Evolutionary conservation across 176 grass and related monocot genomes (phyloP).

Genomic region (Urochloa ruziziensis): DNA sequence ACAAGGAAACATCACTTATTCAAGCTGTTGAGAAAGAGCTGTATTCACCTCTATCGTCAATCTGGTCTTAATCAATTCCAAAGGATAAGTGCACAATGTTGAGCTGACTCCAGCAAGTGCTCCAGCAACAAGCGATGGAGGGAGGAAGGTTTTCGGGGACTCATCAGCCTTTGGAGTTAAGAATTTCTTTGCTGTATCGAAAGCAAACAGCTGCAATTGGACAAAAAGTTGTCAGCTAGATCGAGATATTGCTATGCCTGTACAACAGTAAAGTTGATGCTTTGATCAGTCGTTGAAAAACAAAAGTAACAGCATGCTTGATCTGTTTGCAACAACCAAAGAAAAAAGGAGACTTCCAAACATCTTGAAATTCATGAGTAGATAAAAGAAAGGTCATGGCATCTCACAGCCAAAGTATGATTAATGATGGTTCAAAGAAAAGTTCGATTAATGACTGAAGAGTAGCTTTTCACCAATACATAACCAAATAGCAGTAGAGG

Average conservation of each 20-base stretch:
- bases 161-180: constrained; percentile 74
- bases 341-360: neutral
- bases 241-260: neutral
- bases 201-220: constrained; percentile 83
- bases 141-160: constrained; percentile 56
- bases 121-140: constrained; percentile 78
- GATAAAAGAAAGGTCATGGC: neutral
- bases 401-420: neutral
- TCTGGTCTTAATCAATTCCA: constrained; percentile 94
- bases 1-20: neutral
- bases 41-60: constrained; percentile 83
- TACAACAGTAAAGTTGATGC: neutral
- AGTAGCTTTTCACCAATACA: neutral
- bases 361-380: constrained; percentile 3
- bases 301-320: neutral
- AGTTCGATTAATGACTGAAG: neutral
- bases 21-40: neutral
- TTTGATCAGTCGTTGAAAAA: neutral
- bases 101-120: constrained; percentile 97
- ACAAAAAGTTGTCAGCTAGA: neutral
- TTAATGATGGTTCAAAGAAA: no score
- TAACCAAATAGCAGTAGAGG: neutral
- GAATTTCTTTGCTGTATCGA: constrained; percentile 93
- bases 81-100: constrained; percentile 93
- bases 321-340: neutral